Percentiles rank a stretch among this genome's conserved stretches.
phyloP scores from a whole-genome alignment of 805 yeast species.

The Sugiyamaella marilandica region DNA sequence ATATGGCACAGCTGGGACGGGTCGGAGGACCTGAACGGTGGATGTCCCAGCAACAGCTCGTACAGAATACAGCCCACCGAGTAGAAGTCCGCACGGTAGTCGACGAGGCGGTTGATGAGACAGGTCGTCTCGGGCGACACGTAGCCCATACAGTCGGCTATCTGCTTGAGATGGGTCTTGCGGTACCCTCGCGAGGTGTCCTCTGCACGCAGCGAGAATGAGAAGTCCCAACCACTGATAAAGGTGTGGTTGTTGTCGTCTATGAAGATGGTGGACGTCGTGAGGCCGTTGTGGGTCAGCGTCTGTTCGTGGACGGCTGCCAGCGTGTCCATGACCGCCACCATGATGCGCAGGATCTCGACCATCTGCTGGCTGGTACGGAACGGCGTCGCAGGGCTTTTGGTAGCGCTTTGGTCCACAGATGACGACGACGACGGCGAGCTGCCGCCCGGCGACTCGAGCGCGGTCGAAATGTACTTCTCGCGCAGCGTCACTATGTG shows the following conservation, averaged over 20 bases:
- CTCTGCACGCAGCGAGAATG: slow-evolving; percentile 40
- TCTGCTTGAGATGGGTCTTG: slow-evolving; percentile 36
- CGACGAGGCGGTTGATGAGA: slow-evolving; percentile 37
- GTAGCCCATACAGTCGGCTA: slow-evolving; percentile 41
- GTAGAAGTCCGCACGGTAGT: slow-evolving; percentile 46
- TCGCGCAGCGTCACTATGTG: slow-evolving; percentile 22
- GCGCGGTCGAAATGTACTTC: slow-evolving; percentile 12
- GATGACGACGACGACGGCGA: not conserved
- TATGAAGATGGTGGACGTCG: slow-evolving; percentile 38
- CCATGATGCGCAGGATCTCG: slow-evolving; percentile 24
- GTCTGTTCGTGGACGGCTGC: slow-evolving; percentile 38
- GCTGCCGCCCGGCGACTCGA: not conserved
- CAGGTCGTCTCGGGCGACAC: slow-evolving; percentile 50
- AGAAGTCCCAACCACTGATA: slow-evolving; percentile 47
- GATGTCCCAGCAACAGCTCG: slow-evolving; percentile 42
- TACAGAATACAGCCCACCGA: slow-evolving; percentile 48
- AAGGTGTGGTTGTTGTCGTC: slow-evolving; percentile 35
- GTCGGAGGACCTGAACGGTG: slow-evolving; percentile 42
- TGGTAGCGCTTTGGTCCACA: not conserved
- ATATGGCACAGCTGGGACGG: slow-evolving; percentile 37
- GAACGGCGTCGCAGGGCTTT: slow-evolving; percentile 1
- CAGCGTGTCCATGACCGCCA: slow-evolving; percentile 27
- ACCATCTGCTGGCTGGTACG: slow-evolving; percentile 21
- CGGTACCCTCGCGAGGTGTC: slow-evolving; percentile 41
- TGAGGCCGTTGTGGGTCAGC: slow-evolving; percentile 46